Conservation (phyloP, 495 filamentous ascomycete genomes). For the Jackrogersella multiformis region DNA sequence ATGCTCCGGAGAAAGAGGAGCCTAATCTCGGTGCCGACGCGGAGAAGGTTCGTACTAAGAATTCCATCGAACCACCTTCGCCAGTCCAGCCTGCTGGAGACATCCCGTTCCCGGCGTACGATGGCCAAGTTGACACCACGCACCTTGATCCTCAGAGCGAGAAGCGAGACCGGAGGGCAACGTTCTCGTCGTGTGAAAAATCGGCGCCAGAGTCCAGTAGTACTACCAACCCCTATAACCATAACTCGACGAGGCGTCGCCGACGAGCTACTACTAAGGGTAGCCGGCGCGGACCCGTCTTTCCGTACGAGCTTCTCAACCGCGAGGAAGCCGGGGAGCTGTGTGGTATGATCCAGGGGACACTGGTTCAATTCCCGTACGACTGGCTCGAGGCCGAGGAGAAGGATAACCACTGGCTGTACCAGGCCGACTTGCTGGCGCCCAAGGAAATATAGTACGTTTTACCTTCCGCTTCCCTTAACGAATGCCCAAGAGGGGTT, state of each 20-base stretch:
- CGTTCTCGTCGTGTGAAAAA: slow-evolving; percentile 56
- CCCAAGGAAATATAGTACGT: slow-evolving; percentile 98
- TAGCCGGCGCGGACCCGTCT: slow-evolving; percentile 68
- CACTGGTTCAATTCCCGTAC: slow-evolving; percentile 91
- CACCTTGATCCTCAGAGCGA: slow-evolving; percentile 41
- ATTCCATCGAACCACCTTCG: slow-evolving; percentile 39
- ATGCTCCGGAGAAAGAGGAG: slow-evolving; percentile 18
- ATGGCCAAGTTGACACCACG: slow-evolving; percentile 29
- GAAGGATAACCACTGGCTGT: slow-evolving; percentile 93
- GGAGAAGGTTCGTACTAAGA: slow-evolving; percentile 33
- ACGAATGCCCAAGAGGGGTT: not conserved
- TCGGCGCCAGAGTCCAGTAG: slow-evolving; percentile 46
- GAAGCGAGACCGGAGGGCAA: slow-evolving; percentile 54
- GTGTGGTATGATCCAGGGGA: slow-evolving; percentile 83
- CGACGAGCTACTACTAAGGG: slow-evolving; percentile 81
- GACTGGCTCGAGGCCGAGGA: slow-evolving; percentile 94
- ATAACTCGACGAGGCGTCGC: slow-evolving; percentile 57
- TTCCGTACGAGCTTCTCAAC: slow-evolving; percentile 79
- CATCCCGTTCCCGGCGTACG: slow-evolving; percentile 46
- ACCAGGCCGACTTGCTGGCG: slow-evolving; percentile 93
- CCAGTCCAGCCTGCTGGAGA: slow-evolving; percentile 40
- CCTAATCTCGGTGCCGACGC: slow-evolving; percentile 21
- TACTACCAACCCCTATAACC: slow-evolving; percentile 39
- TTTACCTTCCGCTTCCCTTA: not conserved
- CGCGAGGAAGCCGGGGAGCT: slow-evolving; percentile 80